These are phyloP conservation scores for Pythium folliculosum DNA, from an alignment of 352 stramenopile genomes.

Conservation along the genomic window DNA sequence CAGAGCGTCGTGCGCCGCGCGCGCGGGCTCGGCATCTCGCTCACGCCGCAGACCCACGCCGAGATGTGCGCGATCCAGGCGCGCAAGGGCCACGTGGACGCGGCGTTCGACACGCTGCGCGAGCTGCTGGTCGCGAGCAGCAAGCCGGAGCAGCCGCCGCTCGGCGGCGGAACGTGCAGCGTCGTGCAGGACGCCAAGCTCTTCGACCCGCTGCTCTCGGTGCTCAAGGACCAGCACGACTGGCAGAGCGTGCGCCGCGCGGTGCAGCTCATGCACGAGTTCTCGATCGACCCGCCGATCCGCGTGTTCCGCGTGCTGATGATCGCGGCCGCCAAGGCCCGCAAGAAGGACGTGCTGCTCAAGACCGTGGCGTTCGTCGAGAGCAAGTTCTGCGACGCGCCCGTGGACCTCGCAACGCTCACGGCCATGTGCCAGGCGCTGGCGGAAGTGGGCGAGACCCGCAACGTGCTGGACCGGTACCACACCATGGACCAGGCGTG, in stretches of 20 bases:
- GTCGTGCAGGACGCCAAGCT: constrained; percentile 13
- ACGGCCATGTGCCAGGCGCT: constrained; percentile 72
- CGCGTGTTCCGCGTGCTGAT: constrained; percentile 66
- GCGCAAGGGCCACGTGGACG: constrained; percentile 50
- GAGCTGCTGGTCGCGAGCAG: constrained; percentile 3
- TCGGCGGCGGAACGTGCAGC: too few species aligned
- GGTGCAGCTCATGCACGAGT: constrained; percentile 67
- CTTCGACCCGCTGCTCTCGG: constrained; percentile 59
- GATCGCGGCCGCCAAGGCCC: constrained; percentile 48
- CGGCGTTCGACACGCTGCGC: constrained; percentile 33
- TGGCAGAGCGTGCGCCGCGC: constrained; percentile 54
- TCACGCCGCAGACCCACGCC: constrained; percentile 39
- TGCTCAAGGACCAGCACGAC: constrained; percentile 62
- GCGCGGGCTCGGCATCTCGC: constrained; percentile 40
- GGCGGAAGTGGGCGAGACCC: constrained; percentile 40
- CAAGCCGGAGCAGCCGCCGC: neutral
- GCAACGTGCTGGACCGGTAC: constrained; percentile 53
- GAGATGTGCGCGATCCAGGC: constrained; percentile 51
- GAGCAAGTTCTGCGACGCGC: constrained; percentile 37
- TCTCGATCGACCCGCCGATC: constrained; percentile 46
- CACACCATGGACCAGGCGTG: constrained; percentile 40
- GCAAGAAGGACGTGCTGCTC: constrained; percentile 46
- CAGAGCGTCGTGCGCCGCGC: constrained; percentile 43
- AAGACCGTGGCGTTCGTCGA: constrained; percentile 51
- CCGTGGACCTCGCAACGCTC: constrained; percentile 48